Percentiles rank a stretch among this genome's conserved stretches.
Evolutionary conservation across 1,284 basidiomycete genomes (phyloP).

Genomic region (Dichomitus squalens): DNA sequence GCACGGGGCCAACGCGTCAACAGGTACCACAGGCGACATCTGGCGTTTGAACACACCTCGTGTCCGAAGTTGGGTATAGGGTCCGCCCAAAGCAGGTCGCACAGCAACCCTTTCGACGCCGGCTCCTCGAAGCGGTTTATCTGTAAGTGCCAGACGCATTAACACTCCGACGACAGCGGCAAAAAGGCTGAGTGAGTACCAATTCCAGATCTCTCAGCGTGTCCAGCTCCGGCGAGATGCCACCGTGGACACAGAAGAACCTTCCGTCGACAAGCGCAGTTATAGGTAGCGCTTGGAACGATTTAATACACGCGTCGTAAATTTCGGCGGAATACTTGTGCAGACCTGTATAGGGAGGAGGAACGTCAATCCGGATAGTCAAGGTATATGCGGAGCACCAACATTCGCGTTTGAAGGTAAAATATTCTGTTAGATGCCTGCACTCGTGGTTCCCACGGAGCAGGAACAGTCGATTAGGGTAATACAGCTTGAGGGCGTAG

Average conservation of each 20-base stretch:
- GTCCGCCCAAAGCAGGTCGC: conserved; percentile 93
- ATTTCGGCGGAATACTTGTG: conserved; percentile 90
- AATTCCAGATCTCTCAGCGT: conserved; percentile 79
- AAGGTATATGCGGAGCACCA: background rate
- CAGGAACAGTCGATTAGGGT: conserved; percentile 29
- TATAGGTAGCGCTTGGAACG: conserved; percentile 91
- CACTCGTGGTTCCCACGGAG: conserved; percentile 38
- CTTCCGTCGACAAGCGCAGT: conserved; percentile 94
- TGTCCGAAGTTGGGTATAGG: conserved; percentile 67
- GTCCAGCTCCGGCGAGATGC: conserved; percentile 88
- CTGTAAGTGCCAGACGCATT: conserved; percentile 37
- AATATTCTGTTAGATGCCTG: conserved; percentile 35
- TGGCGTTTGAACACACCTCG: conserved; percentile 25
- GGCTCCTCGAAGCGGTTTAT: conserved; percentile 95
- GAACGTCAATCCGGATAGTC: background rate
- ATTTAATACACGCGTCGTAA: conserved; percentile 90
- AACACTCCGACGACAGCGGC: background rate
- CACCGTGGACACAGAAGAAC: conserved; percentile 98
- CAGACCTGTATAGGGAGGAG: conserved; percentile 61
- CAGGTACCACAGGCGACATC: no score
- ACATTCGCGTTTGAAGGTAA: conserved; percentile 38
- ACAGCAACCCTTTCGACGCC: conserved; percentile 89
- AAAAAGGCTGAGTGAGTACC: conserved; percentile 39
- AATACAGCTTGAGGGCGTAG: conserved; percentile 36
- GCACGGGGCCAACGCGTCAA: background rate